Percentiles rank a stretch among this genome's conserved stretches.
Evolutionary conservation across 176 grass and related monocot genomes (phyloP).

Genomic region (Cocos nucifera): DNA sequence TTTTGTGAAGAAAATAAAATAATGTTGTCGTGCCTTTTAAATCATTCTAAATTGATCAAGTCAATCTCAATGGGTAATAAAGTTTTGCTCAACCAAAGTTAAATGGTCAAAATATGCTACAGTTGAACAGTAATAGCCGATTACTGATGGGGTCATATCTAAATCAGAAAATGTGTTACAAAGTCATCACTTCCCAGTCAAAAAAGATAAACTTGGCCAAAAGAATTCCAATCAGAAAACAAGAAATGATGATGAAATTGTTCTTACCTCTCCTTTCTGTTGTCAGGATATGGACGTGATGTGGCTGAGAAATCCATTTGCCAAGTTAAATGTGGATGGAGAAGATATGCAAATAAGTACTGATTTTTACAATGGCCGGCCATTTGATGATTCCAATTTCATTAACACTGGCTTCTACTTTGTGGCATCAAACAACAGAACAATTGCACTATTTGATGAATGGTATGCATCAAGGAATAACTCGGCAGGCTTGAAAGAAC

Average conservation of each 20-base stretch:
- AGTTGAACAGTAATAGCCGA: too few relatives aligned
- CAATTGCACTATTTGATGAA: conserved; percentile 9
- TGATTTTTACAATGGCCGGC: conserved; percentile 1
- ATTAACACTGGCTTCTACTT: conserved; percentile 15
- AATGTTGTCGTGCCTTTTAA: too few relatives aligned
- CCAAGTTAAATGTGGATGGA: not conserved
- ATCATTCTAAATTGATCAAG: too few relatives aligned
- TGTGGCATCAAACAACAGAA: not conserved
- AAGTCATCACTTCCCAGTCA: too few relatives aligned
- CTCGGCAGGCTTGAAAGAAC: conserved; percentile 8
- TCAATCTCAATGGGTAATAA: too few relatives aligned
- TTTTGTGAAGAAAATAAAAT: too few relatives aligned
- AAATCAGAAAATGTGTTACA: too few relatives aligned
- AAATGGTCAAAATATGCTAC: too few relatives aligned
- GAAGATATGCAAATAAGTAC: not conserved
- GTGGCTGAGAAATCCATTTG: not conserved
- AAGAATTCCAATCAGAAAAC: too few relatives aligned
- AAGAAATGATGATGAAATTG: not conserved
- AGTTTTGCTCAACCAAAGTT: too few relatives aligned
- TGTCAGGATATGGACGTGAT: not conserved
- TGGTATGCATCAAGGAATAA: conserved; percentile 4
- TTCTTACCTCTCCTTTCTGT: not conserved
- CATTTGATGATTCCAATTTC: not conserved
- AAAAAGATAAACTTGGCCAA: not conserved
- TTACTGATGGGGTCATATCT: too few relatives aligned